These are phyloP conservation scores for Elymus sibiricus DNA, from an alignment of 176 grass and related monocot species.

Conservation along the genomic window DNA sequence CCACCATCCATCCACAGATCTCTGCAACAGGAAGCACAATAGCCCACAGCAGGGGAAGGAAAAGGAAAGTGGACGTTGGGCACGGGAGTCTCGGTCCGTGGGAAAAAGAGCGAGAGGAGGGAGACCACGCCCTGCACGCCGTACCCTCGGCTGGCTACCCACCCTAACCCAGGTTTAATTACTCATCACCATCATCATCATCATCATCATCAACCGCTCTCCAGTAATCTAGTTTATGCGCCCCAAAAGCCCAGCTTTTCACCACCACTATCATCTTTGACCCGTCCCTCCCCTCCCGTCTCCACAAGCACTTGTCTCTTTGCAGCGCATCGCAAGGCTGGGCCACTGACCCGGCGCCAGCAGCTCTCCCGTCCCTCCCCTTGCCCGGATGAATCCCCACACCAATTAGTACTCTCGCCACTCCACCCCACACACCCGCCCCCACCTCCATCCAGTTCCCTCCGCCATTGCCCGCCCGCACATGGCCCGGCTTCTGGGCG, in stretches of 20 bases:
- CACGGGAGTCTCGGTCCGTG: slow-evolving; percentile 11
- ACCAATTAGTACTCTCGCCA: not conserved
- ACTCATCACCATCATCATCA: not conserved
- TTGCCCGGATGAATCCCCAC: slow-evolving; percentile 18
- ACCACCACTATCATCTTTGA: slow-evolving; percentile 44
- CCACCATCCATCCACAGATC: not conserved
- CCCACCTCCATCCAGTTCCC: slow-evolving; percentile 6
- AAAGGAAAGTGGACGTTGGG: not conserved
- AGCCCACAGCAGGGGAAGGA: not conserved
- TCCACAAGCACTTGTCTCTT: slow-evolving; percentile 33
- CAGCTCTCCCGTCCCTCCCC: not conserved
- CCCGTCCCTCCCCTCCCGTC: slow-evolving; percentile 32
- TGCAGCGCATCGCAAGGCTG: no score
- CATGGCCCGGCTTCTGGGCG: not conserved
- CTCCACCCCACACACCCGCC: not conserved
- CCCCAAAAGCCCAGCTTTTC: slow-evolving; percentile 34
- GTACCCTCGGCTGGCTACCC: not conserved
- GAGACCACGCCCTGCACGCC: slow-evolving; percentile 4
- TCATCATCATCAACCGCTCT: slow-evolving; percentile 20
- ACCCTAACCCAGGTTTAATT: slow-evolving; percentile 11
- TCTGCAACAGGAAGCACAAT: not conserved
- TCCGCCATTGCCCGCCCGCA: slow-evolving; percentile 22
- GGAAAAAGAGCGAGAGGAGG: not conserved
- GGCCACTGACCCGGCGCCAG: not conserved
- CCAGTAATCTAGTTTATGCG: slow-evolving; percentile 12